phyloP scores from a whole-genome alignment of 148 eudicot species.

The Rhododendron griersonianum region DNA sequence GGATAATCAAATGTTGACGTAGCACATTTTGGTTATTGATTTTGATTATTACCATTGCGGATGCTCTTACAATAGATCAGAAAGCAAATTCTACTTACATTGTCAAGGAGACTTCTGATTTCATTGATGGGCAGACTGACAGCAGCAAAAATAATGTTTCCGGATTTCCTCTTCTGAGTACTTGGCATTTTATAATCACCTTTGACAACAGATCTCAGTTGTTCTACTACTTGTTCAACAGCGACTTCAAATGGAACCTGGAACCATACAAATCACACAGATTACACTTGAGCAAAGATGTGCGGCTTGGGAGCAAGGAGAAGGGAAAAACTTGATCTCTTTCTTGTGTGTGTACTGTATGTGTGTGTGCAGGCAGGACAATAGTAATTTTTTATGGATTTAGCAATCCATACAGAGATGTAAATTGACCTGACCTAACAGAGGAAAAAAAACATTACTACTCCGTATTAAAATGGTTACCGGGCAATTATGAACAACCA shows the following conservation, averaged over 20 bases:
- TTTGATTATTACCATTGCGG: too few species aligned
- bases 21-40: too few species aligned
- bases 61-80: background rate
- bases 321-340: background rate
- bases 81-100: slow-evolving; percentile 38
- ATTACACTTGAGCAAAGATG: background rate
- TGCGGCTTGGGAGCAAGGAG: background rate
- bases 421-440: background rate
- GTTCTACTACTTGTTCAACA: slow-evolving; percentile 58
- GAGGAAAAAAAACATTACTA: background rate
- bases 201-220: slow-evolving; percentile 57
- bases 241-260: slow-evolving; percentile 88
- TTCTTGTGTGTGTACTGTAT: background rate
- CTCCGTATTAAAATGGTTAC: background rate
- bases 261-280: slow-evolving; percentile 9
- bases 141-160: slow-evolving; percentile 76
- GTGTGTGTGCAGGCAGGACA: background rate
- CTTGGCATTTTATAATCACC: slow-evolving; percentile 62
- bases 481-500: background rate
- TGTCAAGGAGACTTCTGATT: slow-evolving; percentile 36
- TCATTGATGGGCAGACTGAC: slow-evolving; percentile 59
- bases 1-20: too few species aligned
- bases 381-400: background rate
- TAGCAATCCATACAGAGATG: background rate
- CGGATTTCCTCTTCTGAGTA: slow-evolving; percentile 63